phyloP scores from a whole-genome alignment of 805 yeast genomes.

The Saturnispora sanitii region DNA sequence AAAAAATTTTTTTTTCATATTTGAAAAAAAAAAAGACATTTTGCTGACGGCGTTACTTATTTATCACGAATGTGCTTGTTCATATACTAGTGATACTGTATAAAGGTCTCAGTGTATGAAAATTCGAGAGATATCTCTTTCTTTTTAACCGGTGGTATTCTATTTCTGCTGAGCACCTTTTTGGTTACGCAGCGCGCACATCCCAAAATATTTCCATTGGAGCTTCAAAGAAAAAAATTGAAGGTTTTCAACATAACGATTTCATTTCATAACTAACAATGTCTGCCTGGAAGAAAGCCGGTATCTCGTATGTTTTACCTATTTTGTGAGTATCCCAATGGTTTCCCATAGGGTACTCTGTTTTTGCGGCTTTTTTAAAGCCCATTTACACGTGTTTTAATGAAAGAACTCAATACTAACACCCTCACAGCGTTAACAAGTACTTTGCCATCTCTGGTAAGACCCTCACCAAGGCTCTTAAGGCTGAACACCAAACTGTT shows the following conservation, averaged over 20 bases:
- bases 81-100: too few species aligned
- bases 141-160: too few species aligned
- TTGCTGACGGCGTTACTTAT: too few species aligned
- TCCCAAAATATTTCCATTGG: background rate
- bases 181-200: constrained; percentile 9
- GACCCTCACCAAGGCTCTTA: constrained; percentile 78
- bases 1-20: too few species aligned
- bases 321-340: background rate
- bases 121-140: too few species aligned
- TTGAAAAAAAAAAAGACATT: too few species aligned
- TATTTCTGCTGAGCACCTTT: background rate
- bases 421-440: constrained; percentile 55
- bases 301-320: constrained; percentile 40
- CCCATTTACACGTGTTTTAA: too few species aligned
- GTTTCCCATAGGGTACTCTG: too few species aligned
- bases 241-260: background rate
- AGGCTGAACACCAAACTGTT: constrained; percentile 70
- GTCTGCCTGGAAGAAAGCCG: constrained; percentile 60
- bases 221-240: background rate
- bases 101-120: too few species aligned
- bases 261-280: constrained; percentile 22
- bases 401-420: background rate
- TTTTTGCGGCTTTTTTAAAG: too few species aligned
- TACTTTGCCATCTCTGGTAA: constrained; percentile 87
- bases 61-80: too few species aligned